These are phyloP conservation scores for Kwoniella dendrophila DNA, from an alignment of 768 basidiomycete species.

Conservation along the genomic window DNA sequence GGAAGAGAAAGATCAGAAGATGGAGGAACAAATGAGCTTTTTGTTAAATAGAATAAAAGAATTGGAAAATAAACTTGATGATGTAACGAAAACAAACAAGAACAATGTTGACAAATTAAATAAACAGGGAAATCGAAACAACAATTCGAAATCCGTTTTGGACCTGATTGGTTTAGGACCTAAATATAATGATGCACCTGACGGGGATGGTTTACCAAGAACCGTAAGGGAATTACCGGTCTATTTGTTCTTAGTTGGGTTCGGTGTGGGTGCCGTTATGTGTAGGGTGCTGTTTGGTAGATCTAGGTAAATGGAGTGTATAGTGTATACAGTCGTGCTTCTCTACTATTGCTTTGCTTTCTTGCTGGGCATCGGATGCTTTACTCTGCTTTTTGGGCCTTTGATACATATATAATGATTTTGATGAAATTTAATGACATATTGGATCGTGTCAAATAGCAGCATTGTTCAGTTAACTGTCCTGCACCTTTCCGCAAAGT, in stretches of 20 bases:
- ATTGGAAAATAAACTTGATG: conserved; percentile 22
- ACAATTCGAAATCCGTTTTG: not conserved
- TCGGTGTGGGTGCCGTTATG: conserved; percentile 50
- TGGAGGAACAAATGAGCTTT: conserved; percentile 29
- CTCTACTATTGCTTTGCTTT: too few species aligned
- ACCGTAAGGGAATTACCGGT: conserved; percentile 42
- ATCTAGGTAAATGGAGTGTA: conserved; percentile 13
- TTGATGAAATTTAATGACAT: too few species aligned
- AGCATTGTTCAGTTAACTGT: too few species aligned
- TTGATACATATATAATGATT: too few species aligned
- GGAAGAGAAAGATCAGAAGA: conserved; percentile 6
- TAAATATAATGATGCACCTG: not conserved
- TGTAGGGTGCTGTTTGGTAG: conserved; percentile 40
- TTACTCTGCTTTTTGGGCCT: too few species aligned
- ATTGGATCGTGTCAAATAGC: too few species aligned
- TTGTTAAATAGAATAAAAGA: conserved; percentile 35
- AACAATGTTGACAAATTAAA: not conserved
- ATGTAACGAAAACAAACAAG: not conserved
- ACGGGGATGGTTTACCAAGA: conserved; percentile 37
- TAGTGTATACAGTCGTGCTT: too few species aligned
- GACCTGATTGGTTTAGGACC: conserved; percentile 12
- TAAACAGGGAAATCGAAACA: not conserved
- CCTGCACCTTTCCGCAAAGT: too few species aligned
- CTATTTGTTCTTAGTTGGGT: conserved; percentile 48
- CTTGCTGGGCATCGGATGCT: too few species aligned